Percentiles rank a stretch among this genome's conserved stretches.
Conservation (phyloP, 441 rosid species). For the Dalechampia spathulata region DNA sequence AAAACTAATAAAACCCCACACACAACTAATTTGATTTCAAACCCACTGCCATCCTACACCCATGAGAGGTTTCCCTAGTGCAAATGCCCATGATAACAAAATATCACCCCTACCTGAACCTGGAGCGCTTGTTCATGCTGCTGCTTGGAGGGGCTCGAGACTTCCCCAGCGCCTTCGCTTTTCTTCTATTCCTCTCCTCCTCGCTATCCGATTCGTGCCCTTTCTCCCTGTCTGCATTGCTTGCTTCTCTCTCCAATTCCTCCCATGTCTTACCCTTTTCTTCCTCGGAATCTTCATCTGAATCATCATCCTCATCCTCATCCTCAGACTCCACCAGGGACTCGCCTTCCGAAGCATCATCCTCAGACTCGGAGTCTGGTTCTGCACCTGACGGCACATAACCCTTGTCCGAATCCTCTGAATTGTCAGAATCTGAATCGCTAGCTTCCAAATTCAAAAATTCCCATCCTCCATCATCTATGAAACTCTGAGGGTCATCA, state of each 20-base stretch:
- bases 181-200: slow-evolving; percentile 83
- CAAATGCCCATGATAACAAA: too few species aligned
- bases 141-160: slow-evolving; percentile 30
- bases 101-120: slow-evolving; percentile 20
- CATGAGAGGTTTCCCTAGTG: too few species aligned
- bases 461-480: slow-evolving; percentile 91
- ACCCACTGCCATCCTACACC: too few species aligned
- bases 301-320: slow-evolving; percentile 63
- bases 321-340: slow-evolving; percentile 84
- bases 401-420: slow-evolving; percentile 76
- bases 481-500: slow-evolving; percentile 77
- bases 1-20: too few species aligned
- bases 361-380: slow-evolving; percentile 68
- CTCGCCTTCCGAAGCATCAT: slow-evolving; percentile 61
- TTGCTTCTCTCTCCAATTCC: slow-evolving; percentile 90
- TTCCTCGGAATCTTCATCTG: slow-evolving; percentile 69
- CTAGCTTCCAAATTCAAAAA: slow-evolving; percentile 80
- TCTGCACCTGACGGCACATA: slow-evolving; percentile 79
- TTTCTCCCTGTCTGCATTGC: slow-evolving; percentile 79
- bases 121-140: slow-evolving; percentile 14
- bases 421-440: slow-evolving; percentile 72
- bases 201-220: slow-evolving; percentile 81
- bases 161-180: slow-evolving; percentile 67
- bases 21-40: too few species aligned
- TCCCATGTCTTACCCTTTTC: slow-evolving; percentile 97